phyloP scores from a whole-genome alignment of 176 grass and related monocot genomes.

The Bolboschoenus planiculmis region DNA sequence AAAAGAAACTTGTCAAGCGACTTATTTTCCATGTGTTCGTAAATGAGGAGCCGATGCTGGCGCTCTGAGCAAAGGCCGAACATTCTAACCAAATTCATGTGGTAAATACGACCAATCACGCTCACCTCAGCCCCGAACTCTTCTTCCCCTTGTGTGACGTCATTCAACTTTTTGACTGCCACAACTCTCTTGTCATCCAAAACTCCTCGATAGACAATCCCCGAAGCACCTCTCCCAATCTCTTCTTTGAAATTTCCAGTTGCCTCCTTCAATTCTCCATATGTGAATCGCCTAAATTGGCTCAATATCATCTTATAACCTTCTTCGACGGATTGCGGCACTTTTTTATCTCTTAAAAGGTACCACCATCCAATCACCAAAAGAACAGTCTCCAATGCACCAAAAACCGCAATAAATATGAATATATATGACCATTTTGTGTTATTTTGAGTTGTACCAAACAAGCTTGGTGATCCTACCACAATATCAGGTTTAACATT shows the following conservation, averaged over 20 bases:
- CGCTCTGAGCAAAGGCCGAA: constrained; percentile 46
- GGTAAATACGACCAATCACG: constrained; percentile 52
- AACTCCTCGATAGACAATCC: constrained; percentile 55
- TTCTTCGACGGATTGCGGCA: constrained; percentile 40
- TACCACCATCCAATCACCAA: constrained; percentile 50
- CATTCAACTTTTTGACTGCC: constrained; percentile 53
- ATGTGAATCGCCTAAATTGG: constrained; percentile 60
- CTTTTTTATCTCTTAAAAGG: constrained; percentile 41
- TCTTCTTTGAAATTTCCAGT: constrained; percentile 69
- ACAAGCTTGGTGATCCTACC: constrained; percentile 34
- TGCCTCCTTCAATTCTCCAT: constrained; percentile 41
- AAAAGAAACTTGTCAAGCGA: constrained; percentile 63
- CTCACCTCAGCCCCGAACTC: constrained; percentile 51
- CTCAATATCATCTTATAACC: constrained; percentile 51
- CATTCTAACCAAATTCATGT: constrained; percentile 62
- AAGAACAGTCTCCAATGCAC: constrained; percentile 41
- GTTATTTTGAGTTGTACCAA: constrained; percentile 5
- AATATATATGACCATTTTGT: constrained; percentile 47
- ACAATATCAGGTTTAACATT: not conserved
- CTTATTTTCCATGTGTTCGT: constrained; percentile 59
- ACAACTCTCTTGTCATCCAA: constrained; percentile 51
- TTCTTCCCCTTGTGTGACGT: constrained; percentile 40
- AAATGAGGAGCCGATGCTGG: constrained; percentile 42
- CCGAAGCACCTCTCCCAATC: constrained; percentile 58
- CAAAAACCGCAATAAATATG: constrained; percentile 40